Percentiles rank a stretch among this genome's conserved stretches.
These are phyloP conservation scores for Sideroxylon spinosum DNA, from an alignment of 179 eudicot species.

Conservation along the genomic window DNA sequence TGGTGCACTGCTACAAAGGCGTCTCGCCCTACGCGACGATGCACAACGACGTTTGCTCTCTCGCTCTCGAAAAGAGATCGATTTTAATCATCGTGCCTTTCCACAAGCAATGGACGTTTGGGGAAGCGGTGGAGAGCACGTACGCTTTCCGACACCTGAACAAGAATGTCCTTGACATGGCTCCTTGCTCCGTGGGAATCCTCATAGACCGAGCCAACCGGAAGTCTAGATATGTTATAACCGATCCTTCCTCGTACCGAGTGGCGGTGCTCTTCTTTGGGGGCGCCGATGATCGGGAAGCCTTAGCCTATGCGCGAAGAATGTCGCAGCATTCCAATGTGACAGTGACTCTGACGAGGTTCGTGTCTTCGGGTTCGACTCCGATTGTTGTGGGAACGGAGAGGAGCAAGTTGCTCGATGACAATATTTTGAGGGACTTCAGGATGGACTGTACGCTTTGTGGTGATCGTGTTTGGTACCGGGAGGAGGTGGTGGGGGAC, in stretches of 20 bases:
- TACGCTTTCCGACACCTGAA: constrained; percentile 38
- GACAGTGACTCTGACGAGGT: constrained; percentile 24
- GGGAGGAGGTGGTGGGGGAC: constrained; percentile 25
- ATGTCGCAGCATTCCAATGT: constrained; percentile 33
- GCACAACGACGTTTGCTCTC: constrained; percentile 59
- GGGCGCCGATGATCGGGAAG: constrained; percentile 48
- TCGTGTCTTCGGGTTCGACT: constrained; percentile 15
- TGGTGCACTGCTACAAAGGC: constrained; percentile 19
- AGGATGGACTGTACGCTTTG: constrained; percentile 22
- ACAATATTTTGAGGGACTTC: constrained; percentile 32
- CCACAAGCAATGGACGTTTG: constrained; percentile 37
- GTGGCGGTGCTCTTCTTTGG: constrained; percentile 48
- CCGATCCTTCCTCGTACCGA: constrained; percentile 23
- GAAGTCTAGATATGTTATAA: constrained; percentile 3
- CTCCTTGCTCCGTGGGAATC: constrained; percentile 69
- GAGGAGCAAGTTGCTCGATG: constrained; percentile 33
- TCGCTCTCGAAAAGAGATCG: constrained; percentile 36
- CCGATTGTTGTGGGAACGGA: constrained; percentile 26
- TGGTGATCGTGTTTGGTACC: constrained; percentile 27
- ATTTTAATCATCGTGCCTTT: constrained; percentile 27
- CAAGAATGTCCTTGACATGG: constrained; percentile 34
- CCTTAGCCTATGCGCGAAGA: constrained; percentile 37
- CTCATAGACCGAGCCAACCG: constrained; percentile 43
- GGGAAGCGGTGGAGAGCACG: constrained; percentile 28
- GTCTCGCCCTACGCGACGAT: constrained; percentile 44